Conservation (phyloP, 2,329 filamentous ascomycete species). For the Colletotrichum tofieldiae region DNA sequence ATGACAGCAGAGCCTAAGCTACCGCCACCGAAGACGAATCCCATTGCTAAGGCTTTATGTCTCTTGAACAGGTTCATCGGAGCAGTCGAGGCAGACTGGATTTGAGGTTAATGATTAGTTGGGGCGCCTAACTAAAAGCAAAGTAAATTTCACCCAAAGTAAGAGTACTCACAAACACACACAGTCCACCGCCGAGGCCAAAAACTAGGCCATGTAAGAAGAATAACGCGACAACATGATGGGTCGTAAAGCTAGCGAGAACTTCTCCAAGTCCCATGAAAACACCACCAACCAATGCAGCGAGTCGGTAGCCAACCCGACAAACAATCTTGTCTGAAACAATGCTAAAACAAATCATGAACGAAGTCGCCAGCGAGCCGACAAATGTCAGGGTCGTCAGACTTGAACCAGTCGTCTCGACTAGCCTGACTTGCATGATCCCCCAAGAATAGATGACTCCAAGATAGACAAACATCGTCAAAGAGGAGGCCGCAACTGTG, state of each 20-base stretch:
- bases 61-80: conserved; percentile 48
- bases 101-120: conserved; percentile 11
- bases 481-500: conserved; percentile 47
- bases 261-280: conserved; percentile 49
- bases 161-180: conserved; percentile 45
- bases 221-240: conserved; percentile 46
- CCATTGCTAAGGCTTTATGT: conserved; percentile 49
- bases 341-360: conserved; percentile 49
- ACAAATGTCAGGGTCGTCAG: conserved; percentile 49
- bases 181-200: conserved; percentile 48
- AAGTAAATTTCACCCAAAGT: neutral
- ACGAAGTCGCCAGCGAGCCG: conserved; percentile 49
- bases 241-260: conserved; percentile 47
- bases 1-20: conserved; percentile 49
- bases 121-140: neutral
- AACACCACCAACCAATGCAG: conserved; percentile 46
- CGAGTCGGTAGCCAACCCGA: conserved; percentile 45
- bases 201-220: conserved; percentile 49
- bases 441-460: conserved; percentile 51
- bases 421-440: conserved; percentile 47
- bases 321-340: conserved; percentile 46
- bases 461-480: conserved; percentile 49
- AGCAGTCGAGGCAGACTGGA: conserved; percentile 48
- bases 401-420: conserved; percentile 44
- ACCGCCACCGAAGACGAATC: conserved; percentile 49